Conservation (phyloP, 768 basidiomycete genomes). For the Boletales sp. region DNA sequence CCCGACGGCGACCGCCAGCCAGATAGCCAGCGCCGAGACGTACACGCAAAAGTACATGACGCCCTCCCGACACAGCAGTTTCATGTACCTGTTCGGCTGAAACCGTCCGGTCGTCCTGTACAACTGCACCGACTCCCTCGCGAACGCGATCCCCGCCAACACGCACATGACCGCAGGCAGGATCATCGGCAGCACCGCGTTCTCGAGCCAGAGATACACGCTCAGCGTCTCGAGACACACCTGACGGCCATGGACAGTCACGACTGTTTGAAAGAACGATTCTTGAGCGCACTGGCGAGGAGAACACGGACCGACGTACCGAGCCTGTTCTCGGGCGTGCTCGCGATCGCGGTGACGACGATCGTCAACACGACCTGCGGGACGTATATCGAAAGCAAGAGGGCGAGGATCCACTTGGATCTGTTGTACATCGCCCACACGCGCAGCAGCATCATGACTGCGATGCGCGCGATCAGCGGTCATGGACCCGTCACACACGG, state of each 20-base stretch:
- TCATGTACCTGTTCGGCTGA: neutral
- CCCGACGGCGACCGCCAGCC: too few species aligned
- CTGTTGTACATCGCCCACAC: conserved; percentile 7
- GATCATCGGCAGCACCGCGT: neutral
- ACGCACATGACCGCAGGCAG: neutral
- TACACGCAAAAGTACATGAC: neutral
- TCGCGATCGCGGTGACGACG: neutral
- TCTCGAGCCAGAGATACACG: neutral
- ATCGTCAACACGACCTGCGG: neutral
- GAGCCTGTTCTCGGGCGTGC: neutral
- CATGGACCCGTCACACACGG: too few species aligned
- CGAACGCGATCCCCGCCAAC: neutral
- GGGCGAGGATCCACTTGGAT: conserved; percentile 1
- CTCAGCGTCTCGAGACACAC: neutral
- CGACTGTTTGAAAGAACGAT: too few species aligned
- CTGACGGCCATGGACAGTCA: neutral
- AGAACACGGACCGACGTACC: neutral
- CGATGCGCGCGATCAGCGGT: too few species aligned
- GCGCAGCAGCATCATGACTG: conserved; percentile 10
- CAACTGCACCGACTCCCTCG: neutral
- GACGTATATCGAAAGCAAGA: conserved; percentile 3
- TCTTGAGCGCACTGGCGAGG: neutral
- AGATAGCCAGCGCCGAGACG: neutral
- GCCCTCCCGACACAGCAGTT: neutral
- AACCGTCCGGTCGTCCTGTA: neutral